Evolutionary conservation across 2,329 filamentous ascomycete species (phyloP), one percentile per base, ranked within the genome.

Genomic region (Claviceps fusiformis): DNA sequence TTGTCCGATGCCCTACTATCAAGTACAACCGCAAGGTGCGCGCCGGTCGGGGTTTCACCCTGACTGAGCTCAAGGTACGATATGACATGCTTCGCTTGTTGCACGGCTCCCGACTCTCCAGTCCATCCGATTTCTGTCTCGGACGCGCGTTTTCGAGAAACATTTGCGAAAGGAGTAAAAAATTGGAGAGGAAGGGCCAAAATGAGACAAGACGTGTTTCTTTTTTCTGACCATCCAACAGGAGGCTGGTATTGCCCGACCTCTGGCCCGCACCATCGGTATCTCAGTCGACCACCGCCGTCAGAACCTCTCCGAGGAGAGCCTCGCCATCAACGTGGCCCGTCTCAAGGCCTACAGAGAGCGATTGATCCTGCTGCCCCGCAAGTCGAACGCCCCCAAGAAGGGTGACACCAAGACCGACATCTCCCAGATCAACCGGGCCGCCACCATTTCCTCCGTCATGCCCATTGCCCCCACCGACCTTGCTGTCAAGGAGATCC

Each of bases 11-110:
- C 86, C 92, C 93, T 72, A 92, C 89, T 69, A 77, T 96, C 81
- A 95, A 95, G 83, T 95, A 98, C 84, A 98, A 98, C 89, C 91
- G 93, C 73, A 90, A 90, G 73, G 87, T 95, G 72, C 87, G 93
- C 74, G 84, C 89, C 71, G 93, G 93, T 75, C 90, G 93, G 81
- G 93, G 93, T 74, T 98, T 98, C 87, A 89, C 92, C 68, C 81
- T 97, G 65, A 81, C 85, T 78, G 93, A 98, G 84, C 82, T 98
- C 74, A 98, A 98, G 91, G 92, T 96, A 87, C 63, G 74, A 53
- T 49, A 43, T 46, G 7, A 35, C 27, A 29, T 6, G 29, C 44
- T 0, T 3, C 15, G 46, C 45, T 19, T 10, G 19, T 33, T 48
- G 1, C 19, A 41, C 54, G 29, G 37, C 5, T n/a, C 17, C 3